Base-by-base conservation (phyloP, 2,329 filamentous ascomycete species). In the Parastagonospora nodorum region DNA sequence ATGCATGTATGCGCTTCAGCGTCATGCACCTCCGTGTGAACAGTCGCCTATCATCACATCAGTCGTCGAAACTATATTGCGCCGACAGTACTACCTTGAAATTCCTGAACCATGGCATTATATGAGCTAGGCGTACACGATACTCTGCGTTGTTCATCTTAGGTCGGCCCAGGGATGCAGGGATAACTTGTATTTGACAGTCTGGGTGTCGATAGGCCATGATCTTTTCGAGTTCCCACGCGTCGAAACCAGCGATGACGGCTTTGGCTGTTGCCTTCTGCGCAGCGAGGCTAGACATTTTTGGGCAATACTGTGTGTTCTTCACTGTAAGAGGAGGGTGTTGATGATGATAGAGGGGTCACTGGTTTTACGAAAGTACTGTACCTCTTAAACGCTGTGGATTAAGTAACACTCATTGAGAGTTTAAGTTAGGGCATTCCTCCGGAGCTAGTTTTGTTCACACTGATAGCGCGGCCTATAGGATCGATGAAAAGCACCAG, bases 231-330 rank as follows among this genome's bases (percentile, higher is more conserved):
- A 51, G 32, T 27, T 51, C 48, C 48, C 48, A 51, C 5, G 42
- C 48, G 27, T 51, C 46, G 43, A 46, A 51, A 4, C 37, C 48
- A 29, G 42, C 48, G 19, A 51, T 8, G 42, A 51, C 37, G n/a
- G 32, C 30, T 44, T 37, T 33, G 8, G 49, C 29, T 30, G 49
- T 51, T 10, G 27, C 30, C 28, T 48, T 43, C 33, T 51, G 49
- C 12, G 44, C 9, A 3, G 40, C 39, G 28, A 51, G 49, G 30
- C 24, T 50, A 27, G 29, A 29, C 19, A 41, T 29, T 29, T 19
- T 41, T 24, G 16, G 19, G 38, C n/a, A 24, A 24, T 24, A 24
- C 3, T 24, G 19, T 24, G 3, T 24, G 19, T 24, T 24, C 5
- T 24, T 24, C 19, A 24, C 19, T 3, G 19, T 3, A 24, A 5